Percentiles rank a stretch among this genome's conserved stretches.
Evolutionary conservation across 345 rosid genomes (phyloP).

Genomic region (Pugionium dolabratum): DNA sequence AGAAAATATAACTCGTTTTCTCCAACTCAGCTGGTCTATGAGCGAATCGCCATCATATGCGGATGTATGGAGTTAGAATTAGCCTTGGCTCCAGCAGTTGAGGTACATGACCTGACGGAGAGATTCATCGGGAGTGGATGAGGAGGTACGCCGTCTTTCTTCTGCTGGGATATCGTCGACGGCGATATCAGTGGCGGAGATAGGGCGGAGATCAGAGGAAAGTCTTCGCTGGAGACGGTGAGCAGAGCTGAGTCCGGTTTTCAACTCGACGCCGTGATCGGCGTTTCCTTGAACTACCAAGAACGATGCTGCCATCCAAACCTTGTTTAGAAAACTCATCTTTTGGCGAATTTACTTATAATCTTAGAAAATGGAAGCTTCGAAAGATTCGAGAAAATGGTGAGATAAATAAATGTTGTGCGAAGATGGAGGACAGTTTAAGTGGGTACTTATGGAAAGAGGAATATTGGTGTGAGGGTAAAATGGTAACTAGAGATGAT

Average conservation of each 20-base stretch:
- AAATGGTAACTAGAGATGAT: not conserved
- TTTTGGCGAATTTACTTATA: not conserved
- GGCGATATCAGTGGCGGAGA: constrained; percentile 46
- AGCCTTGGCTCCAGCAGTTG: constrained; percentile 88
- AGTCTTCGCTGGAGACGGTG: constrained; percentile 51
- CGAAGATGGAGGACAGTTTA: not conserved
- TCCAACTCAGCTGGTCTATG: constrained; percentile 7
- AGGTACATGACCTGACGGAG: constrained; percentile 80
- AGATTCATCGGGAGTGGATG: constrained; percentile 62
- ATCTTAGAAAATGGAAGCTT: constrained; percentile 10
- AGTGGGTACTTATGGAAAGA: constrained; percentile 25
- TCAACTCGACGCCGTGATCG: constrained; percentile 59
- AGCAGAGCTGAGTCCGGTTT: constrained; percentile 48
- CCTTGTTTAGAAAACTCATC: constrained; percentile 48
- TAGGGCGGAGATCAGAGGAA: constrained; percentile 58
- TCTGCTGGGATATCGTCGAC: constrained; percentile 25
- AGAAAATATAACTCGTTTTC: not conserved
- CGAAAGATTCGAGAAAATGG: not conserved
- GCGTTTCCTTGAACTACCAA: constrained; percentile 66
- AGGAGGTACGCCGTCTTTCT: constrained; percentile 35
- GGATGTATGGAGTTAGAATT: not conserved
- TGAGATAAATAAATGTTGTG: not conserved
- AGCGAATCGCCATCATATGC: not conserved
- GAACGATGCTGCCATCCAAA: constrained; percentile 77
- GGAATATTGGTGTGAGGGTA: not conserved